phyloP scores from a whole-genome alignment of 257 asterid genomes.

The Nicotiana undulata region DNA sequence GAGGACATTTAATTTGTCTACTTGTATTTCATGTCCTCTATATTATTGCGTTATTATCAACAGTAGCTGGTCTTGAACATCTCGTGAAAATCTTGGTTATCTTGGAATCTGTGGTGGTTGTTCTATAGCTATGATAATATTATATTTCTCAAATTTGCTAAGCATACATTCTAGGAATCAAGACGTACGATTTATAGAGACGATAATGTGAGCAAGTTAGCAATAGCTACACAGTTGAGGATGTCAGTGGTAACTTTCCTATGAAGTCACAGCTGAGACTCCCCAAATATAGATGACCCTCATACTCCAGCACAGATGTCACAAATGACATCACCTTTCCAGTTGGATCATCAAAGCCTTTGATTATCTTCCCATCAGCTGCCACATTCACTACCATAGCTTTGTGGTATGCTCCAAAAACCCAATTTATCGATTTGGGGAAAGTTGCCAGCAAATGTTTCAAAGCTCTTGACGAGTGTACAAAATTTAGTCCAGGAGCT shows the following conservation, averaged over 20 bases:
- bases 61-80: neutral
- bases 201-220: neutral
- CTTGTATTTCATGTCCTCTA: no score
- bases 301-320: slow-evolving; percentile 63
- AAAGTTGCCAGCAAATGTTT: slow-evolving; percentile 21
- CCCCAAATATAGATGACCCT: slow-evolving; percentile 57
- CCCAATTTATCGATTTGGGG: slow-evolving; percentile 15
- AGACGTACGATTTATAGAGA: neutral
- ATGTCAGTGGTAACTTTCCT: slow-evolving; percentile 41
- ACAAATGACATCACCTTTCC: slow-evolving; percentile 52
- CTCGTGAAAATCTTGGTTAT: neutral
- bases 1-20: no score
- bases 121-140: neutral
- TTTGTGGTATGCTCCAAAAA: slow-evolving; percentile 4
- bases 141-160: neutral
- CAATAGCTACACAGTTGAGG: neutral
- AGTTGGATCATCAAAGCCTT: slow-evolving; percentile 54
- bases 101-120: neutral
- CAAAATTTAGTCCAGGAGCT: slow-evolving; percentile 23
- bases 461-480: slow-evolving; percentile 22
- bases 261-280: slow-evolving; percentile 46
- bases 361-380: slow-evolving; percentile 38
- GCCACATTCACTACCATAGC: slow-evolving; percentile 57
- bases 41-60: neutral
- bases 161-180: neutral